A percentile compares a stretch with the other conserved stretches of the same genome.
phyloP scores from a whole-genome alignment of 2,329 filamentous ascomycete genomes.

The Trichoderma sp. region DNA sequence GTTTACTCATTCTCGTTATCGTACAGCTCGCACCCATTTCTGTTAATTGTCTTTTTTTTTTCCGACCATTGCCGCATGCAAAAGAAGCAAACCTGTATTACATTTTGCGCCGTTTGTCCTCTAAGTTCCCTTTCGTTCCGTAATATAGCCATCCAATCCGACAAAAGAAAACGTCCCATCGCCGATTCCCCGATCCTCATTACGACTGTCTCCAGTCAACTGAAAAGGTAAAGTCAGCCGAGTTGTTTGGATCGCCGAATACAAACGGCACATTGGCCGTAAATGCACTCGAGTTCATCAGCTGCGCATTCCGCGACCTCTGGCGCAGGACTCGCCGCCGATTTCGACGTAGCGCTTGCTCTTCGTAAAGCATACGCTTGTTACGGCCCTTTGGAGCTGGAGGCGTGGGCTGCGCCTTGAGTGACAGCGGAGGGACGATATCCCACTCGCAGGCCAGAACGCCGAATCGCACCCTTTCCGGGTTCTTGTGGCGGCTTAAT shows the following conservation, averaged over 20 bases:
- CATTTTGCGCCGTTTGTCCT: background rate
- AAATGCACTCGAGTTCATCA: conserved; percentile 21
- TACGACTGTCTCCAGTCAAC: conserved; percentile 28
- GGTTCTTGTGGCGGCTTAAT: conserved; percentile 39
- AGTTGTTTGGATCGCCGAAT: conserved; percentile 34
- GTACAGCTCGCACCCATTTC: background rate
- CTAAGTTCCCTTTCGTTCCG: background rate
- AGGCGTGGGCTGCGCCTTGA: conserved; percentile 24
- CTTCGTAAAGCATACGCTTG: conserved; percentile 36
- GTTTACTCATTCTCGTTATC: conserved; percentile 5
- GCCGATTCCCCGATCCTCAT: background rate
- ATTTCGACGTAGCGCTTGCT: conserved; percentile 31
- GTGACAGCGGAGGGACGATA: conserved; percentile 33
- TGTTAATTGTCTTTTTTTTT: background rate
- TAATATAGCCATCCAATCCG: background rate
- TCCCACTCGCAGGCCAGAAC: conserved; percentile 50
- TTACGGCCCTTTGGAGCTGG: conserved; percentile 37
- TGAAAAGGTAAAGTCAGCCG: conserved; percentile 37
- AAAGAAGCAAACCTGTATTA: background rate
- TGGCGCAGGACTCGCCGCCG: conserved; percentile 30
- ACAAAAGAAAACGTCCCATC: background rate
- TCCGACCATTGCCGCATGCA: background rate
- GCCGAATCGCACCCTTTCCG: conserved; percentile 47
- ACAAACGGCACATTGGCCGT: conserved; percentile 33
- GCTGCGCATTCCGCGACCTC: background rate